These are phyloP conservation scores for Penstemon davidsonii DNA, from an alignment of 257 asterid species.

Conservation along the genomic window DNA sequence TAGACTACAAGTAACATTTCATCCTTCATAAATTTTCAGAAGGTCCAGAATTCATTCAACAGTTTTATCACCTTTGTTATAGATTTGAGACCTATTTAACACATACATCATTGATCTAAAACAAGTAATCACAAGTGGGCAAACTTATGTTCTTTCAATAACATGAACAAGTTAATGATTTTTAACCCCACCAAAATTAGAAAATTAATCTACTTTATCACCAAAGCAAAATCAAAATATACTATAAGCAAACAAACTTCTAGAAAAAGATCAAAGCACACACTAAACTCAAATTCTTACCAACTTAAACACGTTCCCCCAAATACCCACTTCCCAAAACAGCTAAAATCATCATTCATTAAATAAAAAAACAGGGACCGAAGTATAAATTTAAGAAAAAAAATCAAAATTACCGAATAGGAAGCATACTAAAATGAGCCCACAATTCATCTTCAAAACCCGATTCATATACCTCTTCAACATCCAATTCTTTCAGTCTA, in stretches of 20 bases:
- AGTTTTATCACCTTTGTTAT: neutral
- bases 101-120: conserved; percentile 1
- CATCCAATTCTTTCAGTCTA: conserved; percentile 55
- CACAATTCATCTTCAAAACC: conserved; percentile 85
- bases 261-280: too few species aligned
- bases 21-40: conserved; percentile 1
- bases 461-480: conserved; percentile 53
- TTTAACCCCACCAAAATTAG: conserved; percentile 22
- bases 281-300: neutral
- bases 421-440: conserved; percentile 72
- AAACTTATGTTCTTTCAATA: conserved; percentile 13
- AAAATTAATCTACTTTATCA: conserved; percentile 1
- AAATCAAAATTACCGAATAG: conserved; percentile 51
- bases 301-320: neutral
- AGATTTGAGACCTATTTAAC: conserved; percentile 5
- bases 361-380: neutral
- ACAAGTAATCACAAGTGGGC: conserved; percentile 11
- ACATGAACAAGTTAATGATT: conserved; percentile 7
- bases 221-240: conserved; percentile 14
- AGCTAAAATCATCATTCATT: neutral
- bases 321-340: conserved; percentile 21
- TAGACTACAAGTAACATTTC: neutral
- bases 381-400: neutral
- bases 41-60: conserved; percentile 22
- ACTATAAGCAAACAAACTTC: neutral